A percentile compares a stretch with the other conserved stretches of the same genome.
Conservation (phyloP, 305 asterid species). For the Lippia alba region DNA sequence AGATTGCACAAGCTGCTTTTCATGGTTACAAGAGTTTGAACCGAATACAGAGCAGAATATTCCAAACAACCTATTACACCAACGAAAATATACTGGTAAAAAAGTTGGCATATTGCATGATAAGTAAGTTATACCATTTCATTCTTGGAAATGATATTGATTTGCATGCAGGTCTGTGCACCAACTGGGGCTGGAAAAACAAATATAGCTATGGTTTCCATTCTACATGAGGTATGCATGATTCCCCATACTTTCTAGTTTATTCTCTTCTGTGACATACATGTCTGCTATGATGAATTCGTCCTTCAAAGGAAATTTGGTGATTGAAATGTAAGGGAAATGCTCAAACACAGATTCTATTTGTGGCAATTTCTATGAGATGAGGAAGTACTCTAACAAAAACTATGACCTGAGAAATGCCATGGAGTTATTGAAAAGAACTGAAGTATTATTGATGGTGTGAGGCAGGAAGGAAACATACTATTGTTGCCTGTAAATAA, state of each 20-base stretch:
- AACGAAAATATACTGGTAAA: constrained; percentile 92
- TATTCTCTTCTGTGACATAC: constrained; percentile 11
- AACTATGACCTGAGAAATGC: constrained; percentile 1
- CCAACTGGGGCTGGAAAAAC: constrained; percentile 99
- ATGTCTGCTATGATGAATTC: background rate
- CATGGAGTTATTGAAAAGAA: constrained; percentile 1
- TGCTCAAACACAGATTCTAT: constrained; percentile 7
- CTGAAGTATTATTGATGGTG: constrained; percentile 9
- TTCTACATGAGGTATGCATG: constrained; percentile 81
- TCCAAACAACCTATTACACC: constrained; percentile 80
- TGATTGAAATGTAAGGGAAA: constrained; percentile 2
- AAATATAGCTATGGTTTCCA: constrained; percentile 91
- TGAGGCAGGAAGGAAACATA: constrained; percentile 5
- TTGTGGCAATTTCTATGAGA: constrained; percentile 23
- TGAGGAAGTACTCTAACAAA: constrained; percentile 11
- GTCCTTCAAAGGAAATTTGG: constrained; percentile 6
- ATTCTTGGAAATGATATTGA: constrained; percentile 33
- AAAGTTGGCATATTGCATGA: constrained; percentile 12
- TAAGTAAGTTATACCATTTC: constrained; percentile 27
- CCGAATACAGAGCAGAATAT: constrained; percentile 96
- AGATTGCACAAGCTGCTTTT: constrained; percentile 96
- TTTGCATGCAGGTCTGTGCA: constrained; percentile 85
- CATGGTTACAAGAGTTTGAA: constrained; percentile 93
- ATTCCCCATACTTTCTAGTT: constrained; percentile 25
- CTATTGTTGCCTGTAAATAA: constrained; percentile 13